Base-by-base conservation (phyloP, 2,329 filamentous ascomycete species). In the Dactylellina drechsleri region DNA sequence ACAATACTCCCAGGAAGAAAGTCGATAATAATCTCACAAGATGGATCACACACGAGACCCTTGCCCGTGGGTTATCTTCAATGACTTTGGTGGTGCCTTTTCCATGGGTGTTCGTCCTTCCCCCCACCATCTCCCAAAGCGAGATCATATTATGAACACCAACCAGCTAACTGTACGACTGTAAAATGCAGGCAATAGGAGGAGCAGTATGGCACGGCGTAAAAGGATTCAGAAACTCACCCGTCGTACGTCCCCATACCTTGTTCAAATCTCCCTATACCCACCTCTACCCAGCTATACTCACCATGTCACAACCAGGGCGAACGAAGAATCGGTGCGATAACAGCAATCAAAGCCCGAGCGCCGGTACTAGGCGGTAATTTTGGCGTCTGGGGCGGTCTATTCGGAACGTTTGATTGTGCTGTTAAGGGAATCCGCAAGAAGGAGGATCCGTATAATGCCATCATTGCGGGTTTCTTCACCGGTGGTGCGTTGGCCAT, bases 381-480 rank as follows among this genome's bases (percentile, higher is more conserved):
- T 86, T 99, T 98, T 80, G 94, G 94, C 80, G 92, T 96, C 68
- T 98, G 95, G 94, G 94, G 95, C 81, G 95, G 95, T 78, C 85
- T 98, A 70, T 98, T 98, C 86, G 92, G 90, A 80, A 96, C 92
- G 76, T 98, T 94, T 81, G 95, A 99, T 84, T 99, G 95, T 85
- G 91, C 93, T 20, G 91, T 97, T 77, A 99, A 98, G 86, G 94
- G 94, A 70, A 85, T 94, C 67, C 86, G 93, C 78, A 92, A 95
- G 86, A 98, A 97, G 89, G 95, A 99, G 83, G 95, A 98, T 82
- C 93, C 95, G 13, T 98, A 93, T 85, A 98, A 98, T 84, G 93
- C 93, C 80, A 98, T 99, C 82, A 96, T 94, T 79, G 95, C 94
- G 49, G 95, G 95, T 64, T 97, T 97, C 86, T 94, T 97, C 83